A percentile compares a stretch with the other conserved stretches of the same genome.
Evolutionary conservation across 345 rosid genomes (phyloP).

Genomic region (Moricandia moricandioides): DNA sequence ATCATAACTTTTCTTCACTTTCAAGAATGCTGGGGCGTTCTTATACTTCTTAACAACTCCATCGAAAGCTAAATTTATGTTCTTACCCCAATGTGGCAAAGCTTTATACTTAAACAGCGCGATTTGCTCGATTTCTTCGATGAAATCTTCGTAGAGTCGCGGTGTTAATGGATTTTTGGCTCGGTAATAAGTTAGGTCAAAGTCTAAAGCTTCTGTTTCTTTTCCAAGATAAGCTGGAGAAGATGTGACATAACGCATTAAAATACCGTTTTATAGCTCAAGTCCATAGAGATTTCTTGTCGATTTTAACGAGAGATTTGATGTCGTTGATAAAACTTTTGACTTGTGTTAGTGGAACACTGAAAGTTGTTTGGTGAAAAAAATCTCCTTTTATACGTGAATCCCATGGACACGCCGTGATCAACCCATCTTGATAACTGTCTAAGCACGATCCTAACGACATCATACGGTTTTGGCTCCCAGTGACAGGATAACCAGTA

Average conservation of each 20-base stretch:
- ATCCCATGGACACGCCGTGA: slow-evolving; percentile 74
- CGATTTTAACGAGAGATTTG: slow-evolving; percentile 46
- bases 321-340: slow-evolving; percentile 58
- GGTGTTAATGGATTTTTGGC: too few species aligned
- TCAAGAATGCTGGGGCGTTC: too few species aligned
- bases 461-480: slow-evolving; percentile 60
- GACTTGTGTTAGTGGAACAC: slow-evolving; percentile 44
- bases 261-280: slow-evolving; percentile 60
- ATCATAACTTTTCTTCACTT: too few species aligned
- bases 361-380: slow-evolving; percentile 57
- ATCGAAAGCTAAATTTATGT: too few species aligned
- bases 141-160: too few species aligned
- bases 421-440: slow-evolving; percentile 38
- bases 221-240: too few species aligned
- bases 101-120: too few species aligned
- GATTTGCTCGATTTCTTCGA: too few species aligned
- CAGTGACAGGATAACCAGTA: slow-evolving; percentile 70
- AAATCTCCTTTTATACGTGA: slow-evolving; percentile 58
- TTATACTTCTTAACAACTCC: too few species aligned
- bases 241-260: slow-evolving; percentile 56
- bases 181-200: too few species aligned
- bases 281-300: slow-evolving; percentile 50
- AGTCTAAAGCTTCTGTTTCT: too few species aligned
- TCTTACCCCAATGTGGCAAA: too few species aligned
- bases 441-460: slow-evolving; percentile 77